These are phyloP conservation scores for Tripterygium wilfordii DNA, from an alignment of 177 flowering plant species.

Conservation along the genomic window DNA sequence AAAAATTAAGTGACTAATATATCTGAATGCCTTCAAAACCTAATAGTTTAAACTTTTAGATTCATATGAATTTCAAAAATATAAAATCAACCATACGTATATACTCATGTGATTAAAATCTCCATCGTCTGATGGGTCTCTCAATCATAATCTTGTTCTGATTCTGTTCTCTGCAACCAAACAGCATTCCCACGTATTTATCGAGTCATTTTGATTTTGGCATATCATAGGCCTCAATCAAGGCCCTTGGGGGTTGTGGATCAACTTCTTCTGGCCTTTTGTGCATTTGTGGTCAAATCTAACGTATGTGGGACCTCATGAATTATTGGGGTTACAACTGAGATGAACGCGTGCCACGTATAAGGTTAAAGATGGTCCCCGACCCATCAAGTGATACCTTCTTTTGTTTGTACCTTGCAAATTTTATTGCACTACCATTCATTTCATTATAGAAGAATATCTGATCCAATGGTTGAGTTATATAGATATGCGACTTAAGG, in stretches of 20 bases:
- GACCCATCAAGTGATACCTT: background rate
- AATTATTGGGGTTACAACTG: constrained; percentile 19
- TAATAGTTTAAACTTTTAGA: no score
- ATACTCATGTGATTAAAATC: background rate
- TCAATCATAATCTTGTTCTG: background rate
- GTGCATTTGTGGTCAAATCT: constrained; percentile 12
- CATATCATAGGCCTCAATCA: background rate
- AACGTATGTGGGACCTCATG: constrained; percentile 7
- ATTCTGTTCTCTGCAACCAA: constrained; percentile 16
- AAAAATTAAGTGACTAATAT: no score
- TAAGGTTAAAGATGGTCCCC: constrained; percentile 14
- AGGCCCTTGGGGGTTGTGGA: background rate
- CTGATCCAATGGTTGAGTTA: no score
- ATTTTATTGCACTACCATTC: no score
- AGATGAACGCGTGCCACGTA: constrained; percentile 27
- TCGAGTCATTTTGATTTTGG: background rate
- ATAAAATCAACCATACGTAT: background rate
- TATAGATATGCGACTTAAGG: no score
- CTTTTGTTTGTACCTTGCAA: constrained; percentile 6
- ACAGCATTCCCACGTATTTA: constrained; percentile 6
- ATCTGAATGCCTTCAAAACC: no score
- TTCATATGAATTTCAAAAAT: no score
- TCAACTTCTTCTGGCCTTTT: background rate
- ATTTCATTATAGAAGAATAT: no score
- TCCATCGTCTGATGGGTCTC: background rate